Base-by-base conservation (phyloP, 225 moss, liverwort and hornwort genomes). In the Thuidium tamariscinum region DNA sequence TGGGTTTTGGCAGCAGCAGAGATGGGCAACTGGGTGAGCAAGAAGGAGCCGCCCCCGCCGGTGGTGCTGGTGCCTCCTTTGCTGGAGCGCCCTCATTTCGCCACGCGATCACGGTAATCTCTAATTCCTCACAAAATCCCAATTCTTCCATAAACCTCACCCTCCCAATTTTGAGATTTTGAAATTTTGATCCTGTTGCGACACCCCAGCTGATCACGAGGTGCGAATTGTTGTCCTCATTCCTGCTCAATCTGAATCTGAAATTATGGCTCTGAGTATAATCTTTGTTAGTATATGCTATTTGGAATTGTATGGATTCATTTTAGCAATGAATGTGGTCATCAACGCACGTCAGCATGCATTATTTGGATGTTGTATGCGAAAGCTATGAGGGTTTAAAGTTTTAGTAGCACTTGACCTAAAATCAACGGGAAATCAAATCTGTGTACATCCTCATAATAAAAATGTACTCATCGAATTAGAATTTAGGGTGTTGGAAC, bases 41-140 rank as follows among this genome's bases (percentile, higher is more conserved):
- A 93, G 88, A 95, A 94, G 85, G 92, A 92, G 82, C 88, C 94
- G 51, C 95, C 95, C 48, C 94, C 98, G 59, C 98, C 96, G 34
- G 93, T 98, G 87, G 98, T 98, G 61, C 89, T 98, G 67, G 98
- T 98, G 80, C 97, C 97, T 57, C 97, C 97, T 61, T 94, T 98
- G 22, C 90, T 98, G 79, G 96, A 98, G 83, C 95, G 98, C 11
- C 96, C 93, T 10, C 94, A 98, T 57, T 89, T 98, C n/a, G 92
- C 93, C 30, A 95, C 95, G 44, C 95, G 98, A 85, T 95, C 98
- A 69, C 92, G 96, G 96, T 95, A 41, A 69, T 2, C 13, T 19
- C 26, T 4, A 36, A 16, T 34, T 48, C 63, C 8, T 78, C 73
- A 8, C 39, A 19, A 9, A 65, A 10, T 65, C 27, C 34, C 54